Conservation (phyloP, 345 rosid genomes). For the Kandelia obovata region DNA sequence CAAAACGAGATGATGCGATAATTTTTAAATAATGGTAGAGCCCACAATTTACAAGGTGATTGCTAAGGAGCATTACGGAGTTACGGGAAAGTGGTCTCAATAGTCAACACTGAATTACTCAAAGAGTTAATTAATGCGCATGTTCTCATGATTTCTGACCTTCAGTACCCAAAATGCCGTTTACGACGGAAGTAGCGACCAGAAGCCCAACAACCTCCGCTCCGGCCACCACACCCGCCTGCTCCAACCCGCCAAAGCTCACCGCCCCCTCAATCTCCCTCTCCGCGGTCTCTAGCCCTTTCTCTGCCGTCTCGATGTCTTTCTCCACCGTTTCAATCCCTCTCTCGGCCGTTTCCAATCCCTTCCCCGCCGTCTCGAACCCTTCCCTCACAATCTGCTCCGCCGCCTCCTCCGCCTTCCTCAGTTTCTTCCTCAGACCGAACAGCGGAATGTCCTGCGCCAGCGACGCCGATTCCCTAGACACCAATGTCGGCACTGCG, state of each 20-base stretch:
- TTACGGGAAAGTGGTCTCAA: background rate
- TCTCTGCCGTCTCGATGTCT: conserved; percentile 56
- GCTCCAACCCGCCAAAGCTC: conserved; percentile 64
- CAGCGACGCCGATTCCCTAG: conserved; percentile 30
- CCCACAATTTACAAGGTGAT: no score
- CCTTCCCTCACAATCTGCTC: conserved; percentile 75
- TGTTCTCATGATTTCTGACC: conserved; percentile 32
- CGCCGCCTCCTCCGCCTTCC: conserved; percentile 67
- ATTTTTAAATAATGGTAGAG: no score
- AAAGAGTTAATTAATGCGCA: no score
- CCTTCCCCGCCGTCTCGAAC: conserved; percentile 50
- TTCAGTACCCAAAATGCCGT: conserved; percentile 76
- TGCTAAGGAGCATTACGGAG: no score
- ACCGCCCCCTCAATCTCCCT: conserved; percentile 40
- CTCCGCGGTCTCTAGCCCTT: conserved; percentile 47
- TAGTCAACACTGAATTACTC: background rate
- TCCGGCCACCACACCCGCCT: conserved; percentile 71
- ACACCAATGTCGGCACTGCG: conserved; percentile 40
- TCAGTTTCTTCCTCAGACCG: conserved; percentile 72
- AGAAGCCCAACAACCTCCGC: conserved; percentile 70
- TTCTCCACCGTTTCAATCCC: conserved; percentile 42
- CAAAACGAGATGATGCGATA: no score
- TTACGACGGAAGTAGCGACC: conserved; percentile 68
- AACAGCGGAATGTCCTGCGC: conserved; percentile 70
- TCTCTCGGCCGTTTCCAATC: conserved; percentile 37